Percentiles rank a stretch among this genome's conserved stretches.
Evolutionary conservation across 148 eudicot genomes (phyloP).

Genomic region (Polygonum maritimum): DNA sequence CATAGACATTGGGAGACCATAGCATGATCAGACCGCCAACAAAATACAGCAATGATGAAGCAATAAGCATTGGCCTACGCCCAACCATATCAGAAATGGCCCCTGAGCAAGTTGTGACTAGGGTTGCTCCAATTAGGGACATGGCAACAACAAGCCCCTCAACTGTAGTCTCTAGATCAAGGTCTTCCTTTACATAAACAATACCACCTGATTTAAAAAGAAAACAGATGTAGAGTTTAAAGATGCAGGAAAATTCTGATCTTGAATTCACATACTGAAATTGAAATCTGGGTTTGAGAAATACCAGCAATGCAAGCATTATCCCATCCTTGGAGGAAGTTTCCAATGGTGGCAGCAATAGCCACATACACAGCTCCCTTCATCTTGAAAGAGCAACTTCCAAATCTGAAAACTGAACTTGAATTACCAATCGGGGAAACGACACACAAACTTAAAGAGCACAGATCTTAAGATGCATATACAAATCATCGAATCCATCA

Average conservation of each 20-base stretch:
- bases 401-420: constrained; percentile 11
- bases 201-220: constrained; percentile 39
- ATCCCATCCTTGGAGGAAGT: constrained; percentile 79
- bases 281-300: neutral
- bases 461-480: neutral
- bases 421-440: neutral
- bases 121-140: constrained; percentile 91
- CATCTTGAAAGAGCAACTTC: constrained; percentile 26
- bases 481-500: neutral
- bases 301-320: constrained; percentile 79
- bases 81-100: constrained; percentile 68
- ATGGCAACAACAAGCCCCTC: constrained; percentile 93
- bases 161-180: constrained; percentile 36
- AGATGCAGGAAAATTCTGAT: neutral
- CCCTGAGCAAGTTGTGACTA: constrained; percentile 79
- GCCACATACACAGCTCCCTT: constrained; percentile 65
- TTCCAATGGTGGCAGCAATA: constrained; percentile 65
- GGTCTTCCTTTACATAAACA: constrained; percentile 65
- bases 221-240: neutral
- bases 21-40: constrained; percentile 72
- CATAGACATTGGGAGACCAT: constrained; percentile 94
- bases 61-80: constrained; percentile 83
- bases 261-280: neutral
- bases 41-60: constrained; percentile 63
- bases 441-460: neutral